Conservation (phyloP, 2,329 filamentous ascomycete genomes). For the Ophiosphaerella narmari region DNA sequence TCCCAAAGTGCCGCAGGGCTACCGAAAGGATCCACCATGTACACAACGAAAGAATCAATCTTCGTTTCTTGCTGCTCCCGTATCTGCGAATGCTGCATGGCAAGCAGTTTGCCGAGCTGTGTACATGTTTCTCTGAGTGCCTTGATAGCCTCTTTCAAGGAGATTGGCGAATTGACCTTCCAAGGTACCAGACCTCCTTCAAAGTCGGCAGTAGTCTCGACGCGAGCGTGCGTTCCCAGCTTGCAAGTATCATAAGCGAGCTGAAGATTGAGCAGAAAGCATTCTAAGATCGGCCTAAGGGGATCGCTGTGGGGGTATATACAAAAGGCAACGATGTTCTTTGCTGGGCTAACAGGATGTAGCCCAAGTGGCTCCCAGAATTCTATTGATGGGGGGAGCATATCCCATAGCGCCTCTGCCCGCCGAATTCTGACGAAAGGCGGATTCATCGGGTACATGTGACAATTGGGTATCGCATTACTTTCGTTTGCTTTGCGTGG, state of each 20-base stretch:
- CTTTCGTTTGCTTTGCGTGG: conserved; percentile 39
- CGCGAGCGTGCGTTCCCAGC: conserved; percentile 65
- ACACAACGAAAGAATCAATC: conserved; percentile 66
- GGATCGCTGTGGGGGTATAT: conserved; percentile 70
- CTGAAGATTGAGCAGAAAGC: conserved; percentile 70
- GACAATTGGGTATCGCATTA: conserved; percentile 30
- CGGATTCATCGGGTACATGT: conserved; percentile 58
- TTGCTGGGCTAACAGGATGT: conserved; percentile 70
- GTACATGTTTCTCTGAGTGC: conserved; percentile 43
- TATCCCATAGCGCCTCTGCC: conserved; percentile 69
- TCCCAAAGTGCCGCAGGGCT: conserved; percentile 65
- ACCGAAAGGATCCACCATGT: conserved; percentile 72
- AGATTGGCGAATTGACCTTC: conserved; percentile 17
- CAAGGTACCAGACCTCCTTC: conserved; percentile 41
- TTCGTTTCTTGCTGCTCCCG: conserved; percentile 55
- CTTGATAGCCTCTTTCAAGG: conserved; percentile 33
- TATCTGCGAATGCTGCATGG: conserved; percentile 40
- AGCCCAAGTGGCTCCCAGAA: conserved; percentile 86
- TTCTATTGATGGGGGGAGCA: conserved; percentile 72
- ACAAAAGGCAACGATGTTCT: conserved; percentile 73
- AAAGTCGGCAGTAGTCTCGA: conserved; percentile 46
- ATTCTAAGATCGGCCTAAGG: conserved; percentile 62
- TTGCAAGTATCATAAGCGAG: conserved; percentile 75
- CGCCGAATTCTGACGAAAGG: conserved; percentile 76
- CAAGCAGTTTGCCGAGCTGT: conserved; percentile 48